Percentiles rank a stretch among this genome's conserved stretches.
Conservation (phyloP, 2,329 filamentous ascomycete genomes). For the Colletotrichum chlorophyti region DNA sequence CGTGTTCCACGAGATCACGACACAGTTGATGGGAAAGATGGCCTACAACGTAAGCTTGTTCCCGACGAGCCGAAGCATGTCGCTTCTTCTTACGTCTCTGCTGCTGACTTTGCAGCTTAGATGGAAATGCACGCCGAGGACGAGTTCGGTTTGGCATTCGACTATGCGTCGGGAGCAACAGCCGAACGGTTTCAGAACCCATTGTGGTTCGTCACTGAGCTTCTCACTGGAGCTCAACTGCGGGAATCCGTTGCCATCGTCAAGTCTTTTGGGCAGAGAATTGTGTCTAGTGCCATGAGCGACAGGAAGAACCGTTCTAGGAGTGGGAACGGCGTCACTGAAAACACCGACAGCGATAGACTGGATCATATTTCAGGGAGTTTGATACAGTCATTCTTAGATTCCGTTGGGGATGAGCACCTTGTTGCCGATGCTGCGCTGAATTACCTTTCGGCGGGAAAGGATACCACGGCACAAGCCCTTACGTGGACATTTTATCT, state of each 20-base stretch:
- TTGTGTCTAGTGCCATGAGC: conserved; percentile 61
- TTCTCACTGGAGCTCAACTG: conserved; percentile 55
- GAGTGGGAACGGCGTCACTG: background rate
- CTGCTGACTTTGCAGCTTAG: conserved; percentile 34
- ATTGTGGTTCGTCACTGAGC: conserved; percentile 65
- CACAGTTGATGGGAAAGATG: conserved; percentile 71
- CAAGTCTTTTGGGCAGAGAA: conserved; percentile 60
- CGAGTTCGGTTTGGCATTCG: conserved; percentile 66
- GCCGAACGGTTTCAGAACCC: conserved; percentile 71
- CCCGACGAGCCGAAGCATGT: background rate
- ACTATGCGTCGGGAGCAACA: conserved; percentile 66
- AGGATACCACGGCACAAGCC: conserved; percentile 70
- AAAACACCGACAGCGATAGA: conserved; percentile 31
- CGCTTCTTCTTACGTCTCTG: background rate
- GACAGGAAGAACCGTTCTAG: conserved; percentile 37
- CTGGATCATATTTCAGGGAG: conserved; percentile 55
- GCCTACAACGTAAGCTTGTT: conserved; percentile 59
- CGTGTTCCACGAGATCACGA: conserved; percentile 70
- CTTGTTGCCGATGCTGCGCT: conserved; percentile 69
- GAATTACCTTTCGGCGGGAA: conserved; percentile 70
- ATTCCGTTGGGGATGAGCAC: conserved; percentile 59
- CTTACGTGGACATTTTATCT: conserved; percentile 70
- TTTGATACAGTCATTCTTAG: conserved; percentile 66
- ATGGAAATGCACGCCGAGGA: conserved; percentile 71
- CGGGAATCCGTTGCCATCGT: conserved; percentile 56